Percentiles rank a stretch among this genome's conserved stretches.
Evolutionary conservation across 176 grass and related monocot species (phyloP).

Genomic region (Eleusine indica): DNA sequence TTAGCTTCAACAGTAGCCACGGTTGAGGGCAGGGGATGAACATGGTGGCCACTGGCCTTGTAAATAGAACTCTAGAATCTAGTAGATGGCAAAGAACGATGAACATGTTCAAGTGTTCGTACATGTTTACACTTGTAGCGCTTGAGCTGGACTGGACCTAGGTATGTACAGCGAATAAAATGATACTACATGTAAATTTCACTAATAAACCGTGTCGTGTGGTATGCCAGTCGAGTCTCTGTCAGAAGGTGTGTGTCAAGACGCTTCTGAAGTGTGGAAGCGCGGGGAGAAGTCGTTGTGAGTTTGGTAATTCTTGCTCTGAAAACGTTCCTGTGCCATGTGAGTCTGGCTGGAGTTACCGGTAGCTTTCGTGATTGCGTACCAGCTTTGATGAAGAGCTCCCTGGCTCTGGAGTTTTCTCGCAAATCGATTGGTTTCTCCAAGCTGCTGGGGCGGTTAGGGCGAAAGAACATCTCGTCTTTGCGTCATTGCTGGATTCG

Average conservation of each 20-base stretch:
- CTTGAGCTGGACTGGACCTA: not conserved
- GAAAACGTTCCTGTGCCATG: not conserved
- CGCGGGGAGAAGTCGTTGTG: slow-evolving; percentile 21
- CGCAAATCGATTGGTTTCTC: not conserved
- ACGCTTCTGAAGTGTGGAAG: not conserved
- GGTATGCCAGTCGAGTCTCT: not conserved
- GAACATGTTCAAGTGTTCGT: not conserved
- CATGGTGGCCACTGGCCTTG: not conserved
- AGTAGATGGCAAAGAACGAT: not conserved
- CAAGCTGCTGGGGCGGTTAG: not conserved
- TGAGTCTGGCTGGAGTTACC: not conserved
- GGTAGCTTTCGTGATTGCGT: slow-evolving; percentile 43
- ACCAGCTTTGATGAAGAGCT: not conserved
- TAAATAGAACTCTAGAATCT: slow-evolving; percentile 30
- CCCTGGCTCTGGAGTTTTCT: slow-evolving; percentile 9
- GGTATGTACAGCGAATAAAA: slow-evolving; percentile 3
- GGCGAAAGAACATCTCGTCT: not conserved
- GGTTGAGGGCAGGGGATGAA: not conserved
- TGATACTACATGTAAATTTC: not conserved
- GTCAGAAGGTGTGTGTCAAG: slow-evolving; percentile 16
- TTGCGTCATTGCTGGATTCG: slow-evolving; percentile 44
- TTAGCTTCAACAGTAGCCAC: not conserved
- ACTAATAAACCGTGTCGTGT: not conserved
- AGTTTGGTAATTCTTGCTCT: not conserved
- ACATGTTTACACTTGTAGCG: not conserved